phyloP scores from a whole-genome alignment of 2,329 filamentous ascomycete genomes.

The Tolypocladium cylindrosporum region DNA sequence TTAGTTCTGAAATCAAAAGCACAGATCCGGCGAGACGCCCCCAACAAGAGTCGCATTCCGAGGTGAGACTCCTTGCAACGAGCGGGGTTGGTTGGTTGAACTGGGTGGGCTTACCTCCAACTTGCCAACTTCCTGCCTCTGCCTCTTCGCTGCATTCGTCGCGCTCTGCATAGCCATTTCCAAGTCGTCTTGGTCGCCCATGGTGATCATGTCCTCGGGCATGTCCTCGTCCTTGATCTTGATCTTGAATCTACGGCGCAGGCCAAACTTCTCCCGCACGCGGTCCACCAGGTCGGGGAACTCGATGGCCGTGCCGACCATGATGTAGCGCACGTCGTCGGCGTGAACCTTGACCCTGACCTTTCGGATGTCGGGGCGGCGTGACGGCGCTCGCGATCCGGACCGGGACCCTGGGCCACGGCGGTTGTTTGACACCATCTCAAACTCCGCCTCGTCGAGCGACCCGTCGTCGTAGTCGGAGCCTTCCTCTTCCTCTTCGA shows the following conservation, averaged over 20 bases:
- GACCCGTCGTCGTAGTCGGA: conserved; percentile 61
- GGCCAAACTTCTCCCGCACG: conserved; percentile 78
- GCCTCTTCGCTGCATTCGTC: conserved; percentile 58
- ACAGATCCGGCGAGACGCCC: background rate
- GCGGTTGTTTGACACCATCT: conserved; percentile 56
- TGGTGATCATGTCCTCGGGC: conserved; percentile 83
- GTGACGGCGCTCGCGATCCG: conserved; percentile 42
- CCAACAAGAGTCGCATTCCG: background rate
- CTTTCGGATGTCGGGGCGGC: conserved; percentile 59
- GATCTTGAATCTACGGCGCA: conserved; percentile 73
- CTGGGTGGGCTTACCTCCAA: conserved; percentile 65
- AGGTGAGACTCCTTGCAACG: background rate
- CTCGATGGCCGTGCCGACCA: conserved; percentile 63
- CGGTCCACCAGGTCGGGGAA: conserved; percentile 70
- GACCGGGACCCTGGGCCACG: conserved; percentile 35
- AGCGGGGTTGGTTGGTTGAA: background rate
- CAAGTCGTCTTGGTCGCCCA: conserved; percentile 92
- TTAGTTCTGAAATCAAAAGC: conserved; percentile 12
- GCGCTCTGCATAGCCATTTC: conserved; percentile 73
- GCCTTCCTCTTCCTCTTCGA: conserved; percentile 74
- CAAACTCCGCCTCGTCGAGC: conserved; percentile 69
- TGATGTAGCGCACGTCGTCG: conserved; percentile 86
- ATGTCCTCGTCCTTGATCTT: conserved; percentile 76
- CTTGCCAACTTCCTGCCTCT: conserved; percentile 77
- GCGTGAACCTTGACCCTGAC: conserved; percentile 88